Evolutionary conservation across 108 stramenopile genomes (phyloP), one percentile per base, ranked within the genome.

Genomic region (Cyclotella atomus): DNA sequence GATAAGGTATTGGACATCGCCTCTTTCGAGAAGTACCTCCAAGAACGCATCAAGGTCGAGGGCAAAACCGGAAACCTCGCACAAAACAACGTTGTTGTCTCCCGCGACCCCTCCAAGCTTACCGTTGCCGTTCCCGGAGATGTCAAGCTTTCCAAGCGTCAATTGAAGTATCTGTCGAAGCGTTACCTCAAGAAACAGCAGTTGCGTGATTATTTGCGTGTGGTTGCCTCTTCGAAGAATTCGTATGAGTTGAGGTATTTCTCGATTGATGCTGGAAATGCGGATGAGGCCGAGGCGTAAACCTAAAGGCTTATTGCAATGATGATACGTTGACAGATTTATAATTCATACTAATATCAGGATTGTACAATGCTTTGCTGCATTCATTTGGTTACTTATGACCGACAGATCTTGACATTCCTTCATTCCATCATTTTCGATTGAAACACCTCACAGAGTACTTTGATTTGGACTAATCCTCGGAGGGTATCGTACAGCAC

Each of bases 171-270:
- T 87, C 85, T 99, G 20, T 86, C 96, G 67, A 99, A 99, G 94
- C 92, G 97, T 77, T 98, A 97, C 95, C 92, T 99, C 79, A 98
- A 97, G 94, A 98, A 98, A 89, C 96, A 97, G 74, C 93, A 96
- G 79, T 85, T 98, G 62, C 94, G 96, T 53, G 97, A 98, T 91
- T 99, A 97, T 86, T 81, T 99, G 45, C 97, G 96, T 60, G 97
- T 99, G 19, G 91, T 99, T 66, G 98, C 98, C 45, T 81, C 90
- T n/a, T 83, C 83, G 75, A 98, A 97, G 89, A 91, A 92, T 81
- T 95, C 95, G 21, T 96, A 96, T 83, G 91, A 93, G 77, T 71
- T 96, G 75, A 67, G 86, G 59, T 96, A 96, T 79, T 96, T 88
- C 87, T 75, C 71, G 30, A 92, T 94, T 68, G n/a, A n/a, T n/a